Base-by-base conservation (phyloP, 208 protist species). In the Herpetomonas muscarum region DNA sequence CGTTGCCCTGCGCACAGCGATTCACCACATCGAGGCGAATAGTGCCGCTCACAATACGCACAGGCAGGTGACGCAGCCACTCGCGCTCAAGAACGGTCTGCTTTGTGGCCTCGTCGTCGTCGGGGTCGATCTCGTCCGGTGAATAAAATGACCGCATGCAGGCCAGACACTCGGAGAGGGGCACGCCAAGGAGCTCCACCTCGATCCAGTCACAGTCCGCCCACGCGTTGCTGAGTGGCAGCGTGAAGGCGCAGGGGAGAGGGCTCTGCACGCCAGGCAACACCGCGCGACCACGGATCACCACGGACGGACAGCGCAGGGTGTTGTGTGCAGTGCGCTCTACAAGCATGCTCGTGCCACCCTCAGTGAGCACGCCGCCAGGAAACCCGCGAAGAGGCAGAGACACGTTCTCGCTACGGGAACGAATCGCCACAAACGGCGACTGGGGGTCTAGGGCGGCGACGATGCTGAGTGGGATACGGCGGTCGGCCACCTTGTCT, bases 101-200 rank as follows among this genome's bases (percentile, higher is more conserved):
- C 22, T 24, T 13, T 39, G 6, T 6, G 9, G 34, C 9, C 15
- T 24, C 17, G 41, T 46, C 15, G 41, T 46, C 9, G 34, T 6
- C 9, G 34, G 13, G 41, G 10, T 19, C 5, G 41, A 4, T 19
- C 5, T 5, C 10, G 41, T 24, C 10, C 15, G 5, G 41, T 46
- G 5, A 5, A 46, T 9, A 22, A 46, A 19, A 9, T 6, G 10
- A 22, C 41, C n/a, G 41, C 7, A 19, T 22, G 41, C 5, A 24
- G 10, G 32, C 21, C 41, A 61, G 7, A n/a, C 50, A 15, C 3
- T 61, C 44, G 24, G 4, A 4, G 17, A 61, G 21, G 30, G 30
- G 39, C n/a, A 50, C 55, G 24, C 42, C 28, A 4, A 30, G 17
- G 44, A 61, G 46, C 17, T 15, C 26, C n/a, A 63, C 31, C 3